Percentiles rank a stretch among this genome's conserved stretches.
Conservation (phyloP, 2,329 filamentous ascomycete genomes). For the Neoarthrinium moseri region DNA sequence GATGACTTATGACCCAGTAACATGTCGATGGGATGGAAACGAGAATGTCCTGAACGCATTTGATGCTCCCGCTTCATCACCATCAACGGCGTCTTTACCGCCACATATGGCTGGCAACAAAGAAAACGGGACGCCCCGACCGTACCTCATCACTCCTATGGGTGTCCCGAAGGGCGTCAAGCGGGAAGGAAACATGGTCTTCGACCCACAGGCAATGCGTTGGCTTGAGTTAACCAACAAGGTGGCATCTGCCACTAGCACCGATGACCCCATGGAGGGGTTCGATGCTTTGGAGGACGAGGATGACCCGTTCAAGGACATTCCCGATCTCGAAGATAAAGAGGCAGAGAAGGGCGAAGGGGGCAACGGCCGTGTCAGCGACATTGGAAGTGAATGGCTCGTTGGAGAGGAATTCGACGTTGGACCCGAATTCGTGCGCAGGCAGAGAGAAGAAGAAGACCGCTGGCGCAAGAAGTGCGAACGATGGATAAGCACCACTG, state of each 20-base stretch:
- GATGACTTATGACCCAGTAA: constrained; percentile 90
- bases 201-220: constrained; percentile 95
- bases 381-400: constrained; percentile 74
- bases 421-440: constrained; percentile 85
- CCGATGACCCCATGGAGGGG: constrained; percentile 58
- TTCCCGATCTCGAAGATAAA: constrained; percentile 85
- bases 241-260: constrained; percentile 44
- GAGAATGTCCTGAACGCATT: constrained; percentile 82
- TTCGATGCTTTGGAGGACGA: constrained; percentile 78
- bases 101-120: constrained; percentile 47
- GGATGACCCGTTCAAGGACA: constrained; percentile 90
- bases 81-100: constrained; percentile 47
- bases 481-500: constrained; percentile 70
- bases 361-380: constrained; percentile 52
- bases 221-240: constrained; percentile 76
- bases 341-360: constrained; percentile 47
- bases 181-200: constrained; percentile 97
- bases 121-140: constrained; percentile 58
- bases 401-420: constrained; percentile 98
- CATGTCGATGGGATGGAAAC: constrained; percentile 93
- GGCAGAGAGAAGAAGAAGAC: constrained; percentile 89
- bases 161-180: constrained; percentile 82
- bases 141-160: constrained; percentile 89
- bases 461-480: constrained; percentile 87
- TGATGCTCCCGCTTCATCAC: constrained; percentile 60